phyloP scores from a whole-genome alignment of 1,139 yeast species.

The Hansenula sp. region DNA sequence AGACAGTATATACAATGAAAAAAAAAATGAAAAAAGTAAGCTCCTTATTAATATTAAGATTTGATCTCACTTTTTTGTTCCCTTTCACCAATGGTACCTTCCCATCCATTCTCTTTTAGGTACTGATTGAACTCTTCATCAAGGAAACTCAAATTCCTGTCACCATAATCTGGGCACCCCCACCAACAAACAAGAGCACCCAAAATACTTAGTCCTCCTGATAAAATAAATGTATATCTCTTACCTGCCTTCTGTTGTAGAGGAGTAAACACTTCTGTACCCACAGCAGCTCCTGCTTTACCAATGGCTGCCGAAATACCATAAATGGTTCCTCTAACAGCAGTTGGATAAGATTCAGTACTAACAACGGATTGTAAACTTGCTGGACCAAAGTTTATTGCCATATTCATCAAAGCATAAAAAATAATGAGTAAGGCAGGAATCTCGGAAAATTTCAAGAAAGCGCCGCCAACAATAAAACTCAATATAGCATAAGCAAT shows the following conservation, averaged over 20 bases:
- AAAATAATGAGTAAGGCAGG: conserved; percentile 42
- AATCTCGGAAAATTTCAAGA: conserved; percentile 36
- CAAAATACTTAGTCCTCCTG: conserved; percentile 63
- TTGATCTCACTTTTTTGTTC: background rate
- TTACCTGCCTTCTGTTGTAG: conserved; percentile 37
- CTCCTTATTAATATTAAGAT: too few relatives aligned
- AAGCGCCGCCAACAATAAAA: conserved; percentile 44
- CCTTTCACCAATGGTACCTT: conserved; percentile 31
- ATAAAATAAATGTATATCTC: conserved; percentile 51
- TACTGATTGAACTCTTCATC: conserved; percentile 59
- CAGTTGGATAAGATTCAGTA: conserved; percentile 23
- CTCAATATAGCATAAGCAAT: conserved; percentile 44
- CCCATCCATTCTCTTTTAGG: conserved; percentile 60
- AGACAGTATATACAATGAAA: too few relatives aligned
- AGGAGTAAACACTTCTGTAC: conserved; percentile 43
- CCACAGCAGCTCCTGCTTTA: conserved; percentile 52
- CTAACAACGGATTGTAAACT: conserved; percentile 21
- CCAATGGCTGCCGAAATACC: conserved; percentile 49
- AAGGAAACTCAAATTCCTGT: conserved; percentile 60
- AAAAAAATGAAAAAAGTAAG: too few relatives aligned
- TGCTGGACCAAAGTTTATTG: conserved; percentile 25
- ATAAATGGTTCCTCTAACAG: conserved; percentile 24
- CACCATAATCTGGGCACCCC: conserved; percentile 61
- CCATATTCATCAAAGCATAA: conserved; percentile 44
- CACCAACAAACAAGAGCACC: conserved; percentile 57